Conservation (phyloP, 2,329 filamentous ascomycete genomes). For the Paecilomyces sp. region DNA sequence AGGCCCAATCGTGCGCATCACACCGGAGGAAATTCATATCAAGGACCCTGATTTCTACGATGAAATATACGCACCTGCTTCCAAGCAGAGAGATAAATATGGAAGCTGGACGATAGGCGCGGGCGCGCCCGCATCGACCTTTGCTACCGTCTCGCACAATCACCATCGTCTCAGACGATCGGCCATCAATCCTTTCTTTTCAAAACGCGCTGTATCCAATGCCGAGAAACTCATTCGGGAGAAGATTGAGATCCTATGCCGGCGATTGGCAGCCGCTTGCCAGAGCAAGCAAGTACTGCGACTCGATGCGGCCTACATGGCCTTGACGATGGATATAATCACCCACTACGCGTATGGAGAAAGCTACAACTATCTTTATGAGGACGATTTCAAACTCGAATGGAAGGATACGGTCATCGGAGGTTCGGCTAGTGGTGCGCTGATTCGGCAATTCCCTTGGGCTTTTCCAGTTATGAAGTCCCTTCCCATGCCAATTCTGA, state of each 20-base stretch:
- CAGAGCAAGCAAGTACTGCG: slow-evolving; percentile 9
- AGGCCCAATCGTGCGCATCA: slow-evolving; percentile 30
- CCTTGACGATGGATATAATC: slow-evolving; percentile 30
- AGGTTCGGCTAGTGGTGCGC: slow-evolving; percentile 16
- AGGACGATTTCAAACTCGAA: slow-evolving; percentile 17
- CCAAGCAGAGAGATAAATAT: slow-evolving; percentile 21
- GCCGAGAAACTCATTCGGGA: slow-evolving; percentile 32
- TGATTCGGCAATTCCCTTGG: slow-evolving; percentile 20
- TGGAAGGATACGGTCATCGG: slow-evolving; percentile 17
- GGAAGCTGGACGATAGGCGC: slow-evolving; percentile 6
- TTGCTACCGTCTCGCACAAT: slow-evolving; percentile 13
- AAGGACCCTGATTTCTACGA: slow-evolving; percentile 26
- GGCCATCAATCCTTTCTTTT: slow-evolving; percentile 16
- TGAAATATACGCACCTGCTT: slow-evolving; percentile 21
- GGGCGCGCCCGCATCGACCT: slow-evolving; percentile 8
- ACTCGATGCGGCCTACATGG: slow-evolving; percentile 19
- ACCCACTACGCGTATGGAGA: slow-evolving; percentile 34
- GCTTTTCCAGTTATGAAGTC: slow-evolving; percentile 16
- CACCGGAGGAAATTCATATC: slow-evolving; percentile 26
- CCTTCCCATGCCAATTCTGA: slow-evolving; percentile 10
- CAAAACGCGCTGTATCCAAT: slow-evolving; percentile 26
- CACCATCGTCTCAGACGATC: slow-evolving; percentile 15
- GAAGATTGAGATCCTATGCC: slow-evolving; percentile 23
- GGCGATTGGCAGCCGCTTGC: slow-evolving; percentile 15
- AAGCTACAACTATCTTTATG: slow-evolving; percentile 22